A percentile compares a stretch with the other conserved stretches of the same genome.
These are phyloP conservation scores for Mallotus japonicus DNA, from an alignment of 441 rosid genomes.

Conservation along the genomic window DNA sequence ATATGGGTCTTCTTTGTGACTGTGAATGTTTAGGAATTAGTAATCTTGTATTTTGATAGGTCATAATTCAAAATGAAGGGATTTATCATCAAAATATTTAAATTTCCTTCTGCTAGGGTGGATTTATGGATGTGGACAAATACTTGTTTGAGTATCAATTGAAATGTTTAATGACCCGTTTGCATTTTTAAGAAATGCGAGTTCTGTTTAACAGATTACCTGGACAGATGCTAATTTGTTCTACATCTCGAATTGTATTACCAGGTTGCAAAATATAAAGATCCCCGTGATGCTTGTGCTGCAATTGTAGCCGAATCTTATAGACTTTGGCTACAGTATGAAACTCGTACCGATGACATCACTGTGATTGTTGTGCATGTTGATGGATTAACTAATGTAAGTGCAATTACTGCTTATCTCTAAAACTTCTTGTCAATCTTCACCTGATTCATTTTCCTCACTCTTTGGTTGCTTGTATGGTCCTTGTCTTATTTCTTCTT, in stretches of 20 bases:
- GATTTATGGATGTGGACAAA: constrained; percentile 1
- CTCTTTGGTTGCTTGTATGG: constrained; percentile 6
- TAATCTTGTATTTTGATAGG: not conserved
- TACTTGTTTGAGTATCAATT: not conserved
- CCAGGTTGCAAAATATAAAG: constrained; percentile 90
- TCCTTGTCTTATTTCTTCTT: constrained; percentile 7
- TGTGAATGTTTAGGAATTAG: not conserved
- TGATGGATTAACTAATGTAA: constrained; percentile 70
- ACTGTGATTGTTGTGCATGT: constrained; percentile 95
- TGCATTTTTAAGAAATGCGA: no score
- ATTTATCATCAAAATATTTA: not conserved
- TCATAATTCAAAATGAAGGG: not conserved
- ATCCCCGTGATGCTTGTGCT: constrained; percentile 99
- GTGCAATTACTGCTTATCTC: constrained; percentile 25
- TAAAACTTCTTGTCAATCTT: constrained; percentile 9
- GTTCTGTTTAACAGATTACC: not conserved
- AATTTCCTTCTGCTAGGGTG: not conserved
- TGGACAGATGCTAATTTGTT: not conserved
- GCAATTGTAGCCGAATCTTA: constrained; percentile 99
- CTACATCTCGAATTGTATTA: constrained; percentile 10
- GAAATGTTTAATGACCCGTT: not conserved
- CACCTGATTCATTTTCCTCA: constrained; percentile 22
- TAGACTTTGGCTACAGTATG: constrained; percentile 98
- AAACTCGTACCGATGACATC: constrained; percentile 99
- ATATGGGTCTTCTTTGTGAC: not conserved